Evolutionary conservation across 2,329 filamentous ascomycete species (phyloP).

Genomic region (Hymenoscyphus salicellus): DNA sequence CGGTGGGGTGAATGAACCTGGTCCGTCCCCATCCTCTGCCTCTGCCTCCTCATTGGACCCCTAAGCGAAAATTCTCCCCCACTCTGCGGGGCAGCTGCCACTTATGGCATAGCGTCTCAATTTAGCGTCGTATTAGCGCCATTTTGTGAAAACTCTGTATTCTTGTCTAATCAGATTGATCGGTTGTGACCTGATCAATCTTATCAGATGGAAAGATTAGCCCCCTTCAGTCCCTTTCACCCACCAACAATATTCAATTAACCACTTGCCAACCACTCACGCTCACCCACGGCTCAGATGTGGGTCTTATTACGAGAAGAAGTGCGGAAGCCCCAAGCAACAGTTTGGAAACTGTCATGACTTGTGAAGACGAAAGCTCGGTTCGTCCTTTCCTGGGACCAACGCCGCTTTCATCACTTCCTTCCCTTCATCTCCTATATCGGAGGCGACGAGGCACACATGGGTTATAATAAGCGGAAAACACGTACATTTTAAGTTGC

Average conservation of each 20-base stretch:
- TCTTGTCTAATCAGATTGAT: constrained; percentile 1
- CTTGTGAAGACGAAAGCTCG: not conserved
- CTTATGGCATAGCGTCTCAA: not conserved
- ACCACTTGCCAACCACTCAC: not conserved
- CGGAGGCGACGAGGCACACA: not conserved
- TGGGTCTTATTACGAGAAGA: not conserved
- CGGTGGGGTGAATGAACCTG: no score
- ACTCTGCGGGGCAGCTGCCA: not conserved
- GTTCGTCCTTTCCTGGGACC: not conserved
- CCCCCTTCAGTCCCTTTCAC: not conserved
- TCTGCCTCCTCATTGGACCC: no score
- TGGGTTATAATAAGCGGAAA: not conserved
- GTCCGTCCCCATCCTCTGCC: no score
- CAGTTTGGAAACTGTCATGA: no score
- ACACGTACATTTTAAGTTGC: not conserved
- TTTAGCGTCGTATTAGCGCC: not conserved
- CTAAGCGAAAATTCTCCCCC: not conserved
- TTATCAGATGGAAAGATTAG: not conserved
- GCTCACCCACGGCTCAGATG: not conserved
- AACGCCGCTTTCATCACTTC: constrained; percentile 1
- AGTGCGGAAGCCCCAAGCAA: not conserved
- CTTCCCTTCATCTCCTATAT: not conserved
- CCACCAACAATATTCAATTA: not conserved
- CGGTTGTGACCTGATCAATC: not conserved
- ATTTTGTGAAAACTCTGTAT: not conserved